Evolutionary conservation across 306 rosid genomes (phyloP).

Genomic region (Phaseolus lunatus): DNA sequence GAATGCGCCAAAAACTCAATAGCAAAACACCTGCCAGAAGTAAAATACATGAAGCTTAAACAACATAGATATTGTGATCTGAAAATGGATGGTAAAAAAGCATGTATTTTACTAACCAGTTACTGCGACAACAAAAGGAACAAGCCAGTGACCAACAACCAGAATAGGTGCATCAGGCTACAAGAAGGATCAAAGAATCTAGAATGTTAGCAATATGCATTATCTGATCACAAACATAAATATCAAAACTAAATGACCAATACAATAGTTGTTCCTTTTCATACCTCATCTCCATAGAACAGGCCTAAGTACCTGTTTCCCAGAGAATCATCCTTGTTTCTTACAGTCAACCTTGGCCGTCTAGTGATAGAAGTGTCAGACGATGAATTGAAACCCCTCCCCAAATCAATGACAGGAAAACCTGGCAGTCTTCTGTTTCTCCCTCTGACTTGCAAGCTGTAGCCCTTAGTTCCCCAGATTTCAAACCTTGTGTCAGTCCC

Average conservation of each 20-base stretch:
- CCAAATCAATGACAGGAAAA: slow-evolving; percentile 69
- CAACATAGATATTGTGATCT: background rate
- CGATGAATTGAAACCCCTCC: slow-evolving; percentile 69
- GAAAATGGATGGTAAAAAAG: slow-evolving; percentile 28
- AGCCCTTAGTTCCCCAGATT: slow-evolving; percentile 92
- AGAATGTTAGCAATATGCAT: slow-evolving; percentile 43
- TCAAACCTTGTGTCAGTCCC: slow-evolving; percentile 80
- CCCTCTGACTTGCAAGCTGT: slow-evolving; percentile 76
- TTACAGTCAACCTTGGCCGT: slow-evolving; percentile 41
- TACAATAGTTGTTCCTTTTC: slow-evolving; percentile 35
- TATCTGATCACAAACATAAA: slow-evolving; percentile 1
- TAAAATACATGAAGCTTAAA: slow-evolving; percentile 15
- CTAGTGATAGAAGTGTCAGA: slow-evolving; percentile 41
- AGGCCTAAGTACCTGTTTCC: slow-evolving; percentile 78
- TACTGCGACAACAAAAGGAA: slow-evolving; percentile 71
- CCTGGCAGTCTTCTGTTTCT: slow-evolving; percentile 91
- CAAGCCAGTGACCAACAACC: slow-evolving; percentile 79
- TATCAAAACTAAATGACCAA: background rate
- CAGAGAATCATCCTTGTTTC: slow-evolving; percentile 51
- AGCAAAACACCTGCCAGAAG: slow-evolving; percentile 63
- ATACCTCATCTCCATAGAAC: slow-evolving; percentile 87
- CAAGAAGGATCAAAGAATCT: slow-evolving; percentile 44
- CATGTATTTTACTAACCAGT: slow-evolving; percentile 64
- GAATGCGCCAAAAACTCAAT: slow-evolving; percentile 84
- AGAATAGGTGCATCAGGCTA: slow-evolving; percentile 81